phyloP scores from a whole-genome alignment of 75 land plant species.

The Cupressus sempervirens region DNA sequence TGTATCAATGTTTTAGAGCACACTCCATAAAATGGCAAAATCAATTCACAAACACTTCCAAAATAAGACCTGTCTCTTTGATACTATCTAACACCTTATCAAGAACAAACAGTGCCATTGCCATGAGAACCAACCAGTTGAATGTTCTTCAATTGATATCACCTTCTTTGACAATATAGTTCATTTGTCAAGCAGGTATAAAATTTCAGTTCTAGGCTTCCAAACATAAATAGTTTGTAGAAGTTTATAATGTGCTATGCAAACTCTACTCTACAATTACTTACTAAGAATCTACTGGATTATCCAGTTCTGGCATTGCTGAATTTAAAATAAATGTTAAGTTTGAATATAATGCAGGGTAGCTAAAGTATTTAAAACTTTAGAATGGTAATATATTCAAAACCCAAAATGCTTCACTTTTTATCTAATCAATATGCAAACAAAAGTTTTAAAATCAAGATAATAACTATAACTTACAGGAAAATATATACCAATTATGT shows the following conservation, averaged over 20 bases:
- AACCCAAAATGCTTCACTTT: background rate
- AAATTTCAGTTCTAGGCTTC: background rate
- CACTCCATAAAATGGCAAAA: too few species aligned
- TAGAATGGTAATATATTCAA: background rate
- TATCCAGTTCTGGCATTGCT: background rate
- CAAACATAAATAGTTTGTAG: background rate
- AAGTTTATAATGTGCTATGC: background rate
- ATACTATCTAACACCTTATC: background rate
- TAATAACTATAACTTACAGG: too few species aligned
- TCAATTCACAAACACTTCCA: background rate
- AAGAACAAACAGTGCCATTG: background rate
- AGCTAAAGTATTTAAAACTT: background rate
- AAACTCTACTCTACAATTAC: background rate
- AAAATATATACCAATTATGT: too few species aligned
- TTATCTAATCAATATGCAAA: background rate
- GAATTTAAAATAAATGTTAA: background rate
- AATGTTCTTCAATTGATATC: background rate
- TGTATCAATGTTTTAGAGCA: too few species aligned
- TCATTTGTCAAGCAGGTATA: background rate
- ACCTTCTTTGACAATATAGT: background rate
- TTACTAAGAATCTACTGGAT: background rate
- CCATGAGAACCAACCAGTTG: background rate
- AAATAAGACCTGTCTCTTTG: background rate
- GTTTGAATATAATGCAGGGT: background rate
- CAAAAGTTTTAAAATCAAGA: background rate